Evolutionary conservation across 208 protist genomes (phyloP).

Genomic region (Wallacemonas sp.): DNA sequence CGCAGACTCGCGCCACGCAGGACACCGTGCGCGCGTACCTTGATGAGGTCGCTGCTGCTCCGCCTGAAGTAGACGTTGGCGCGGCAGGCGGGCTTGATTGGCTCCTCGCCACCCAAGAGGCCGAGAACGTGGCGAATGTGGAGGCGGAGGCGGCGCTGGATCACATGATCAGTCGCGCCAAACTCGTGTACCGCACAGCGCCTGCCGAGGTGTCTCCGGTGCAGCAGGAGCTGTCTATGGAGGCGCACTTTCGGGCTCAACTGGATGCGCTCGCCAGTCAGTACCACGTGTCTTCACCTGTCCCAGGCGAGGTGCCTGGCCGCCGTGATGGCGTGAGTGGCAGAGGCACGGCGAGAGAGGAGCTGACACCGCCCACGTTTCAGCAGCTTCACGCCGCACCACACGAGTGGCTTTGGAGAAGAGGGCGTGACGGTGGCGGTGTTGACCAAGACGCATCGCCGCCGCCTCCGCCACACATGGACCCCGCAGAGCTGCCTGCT

Average conservation of each 20-base stretch:
- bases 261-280: not conserved
- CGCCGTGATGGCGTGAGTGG: not conserved
- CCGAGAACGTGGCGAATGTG: not conserved
- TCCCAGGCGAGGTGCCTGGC: not conserved
- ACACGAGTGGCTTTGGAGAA: not conserved
- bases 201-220: not conserved
- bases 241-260: conserved; percentile 3
- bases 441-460: too few species aligned
- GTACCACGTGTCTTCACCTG: not conserved
- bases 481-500: too few species aligned
- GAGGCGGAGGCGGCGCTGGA: not conserved
- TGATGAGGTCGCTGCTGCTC: not conserved
- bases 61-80: conserved; percentile 11
- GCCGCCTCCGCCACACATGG: not conserved
- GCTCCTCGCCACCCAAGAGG: conserved; percentile 9
- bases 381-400: not conserved
- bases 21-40: conserved; percentile 10
- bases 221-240: conserved; percentile 4
- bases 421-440: not conserved
- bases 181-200: not conserved
- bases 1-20: not conserved
- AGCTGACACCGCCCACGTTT: not conserved
- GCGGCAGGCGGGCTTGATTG: conserved; percentile 13
- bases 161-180: not conserved
- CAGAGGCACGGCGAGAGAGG: not conserved